Percentiles rank a stretch among this genome's conserved stretches.
phyloP scores from a whole-genome alignment of 768 basidiomycete species.

The Epithele typhae region DNA sequence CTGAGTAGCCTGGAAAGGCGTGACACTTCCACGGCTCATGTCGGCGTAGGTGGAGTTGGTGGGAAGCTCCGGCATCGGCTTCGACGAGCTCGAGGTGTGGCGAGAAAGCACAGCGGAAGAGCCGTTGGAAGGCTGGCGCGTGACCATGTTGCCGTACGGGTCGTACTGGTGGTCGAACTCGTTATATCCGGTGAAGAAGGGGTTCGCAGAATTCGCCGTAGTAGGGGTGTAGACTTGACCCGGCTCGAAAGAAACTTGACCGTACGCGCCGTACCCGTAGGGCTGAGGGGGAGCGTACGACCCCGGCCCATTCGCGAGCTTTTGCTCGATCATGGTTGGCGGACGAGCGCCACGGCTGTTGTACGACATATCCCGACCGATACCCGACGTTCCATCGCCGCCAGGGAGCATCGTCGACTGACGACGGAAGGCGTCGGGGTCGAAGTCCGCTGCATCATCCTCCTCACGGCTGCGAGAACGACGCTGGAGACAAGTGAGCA shows the following conservation, averaged over 20 bases:
- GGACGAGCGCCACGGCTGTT: slow-evolving; percentile 38
- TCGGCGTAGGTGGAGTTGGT: slow-evolving; percentile 52
- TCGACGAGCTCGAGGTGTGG: slow-evolving; percentile 20
- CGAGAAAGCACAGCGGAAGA: slow-evolving; percentile 11
- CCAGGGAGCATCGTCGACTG: slow-evolving; percentile 61
- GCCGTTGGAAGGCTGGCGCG: slow-evolving; percentile 15
- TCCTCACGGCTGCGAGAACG: slow-evolving; percentile 27
- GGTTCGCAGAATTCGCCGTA: slow-evolving; percentile 30
- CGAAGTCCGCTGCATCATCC: slow-evolving; percentile 40
- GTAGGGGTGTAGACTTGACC: slow-evolving; percentile 29
- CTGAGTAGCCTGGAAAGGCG: slow-evolving; percentile 72
- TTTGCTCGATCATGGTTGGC: slow-evolving; percentile 57
- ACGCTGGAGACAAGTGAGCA: slow-evolving; percentile 12
- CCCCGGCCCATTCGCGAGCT: slow-evolving; percentile 21
- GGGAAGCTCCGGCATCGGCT: slow-evolving; percentile 9
- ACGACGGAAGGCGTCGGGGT: slow-evolving; percentile 55
- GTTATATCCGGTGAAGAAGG: slow-evolving; percentile 25
- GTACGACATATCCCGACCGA: slow-evolving; percentile 32
- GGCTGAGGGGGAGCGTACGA: slow-evolving; percentile 2
- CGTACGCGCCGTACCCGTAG: slow-evolving; percentile 7
- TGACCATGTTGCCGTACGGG: slow-evolving; percentile 22
- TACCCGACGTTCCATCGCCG: slow-evolving; percentile 1
- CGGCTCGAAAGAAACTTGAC: slow-evolving; percentile 32
- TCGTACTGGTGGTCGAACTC: slow-evolving; percentile 26
- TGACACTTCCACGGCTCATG: slow-evolving; percentile 62